Base-by-base conservation (phyloP, 2,329 filamentous ascomycete species). In the Arthrinium puccinioides region DNA sequence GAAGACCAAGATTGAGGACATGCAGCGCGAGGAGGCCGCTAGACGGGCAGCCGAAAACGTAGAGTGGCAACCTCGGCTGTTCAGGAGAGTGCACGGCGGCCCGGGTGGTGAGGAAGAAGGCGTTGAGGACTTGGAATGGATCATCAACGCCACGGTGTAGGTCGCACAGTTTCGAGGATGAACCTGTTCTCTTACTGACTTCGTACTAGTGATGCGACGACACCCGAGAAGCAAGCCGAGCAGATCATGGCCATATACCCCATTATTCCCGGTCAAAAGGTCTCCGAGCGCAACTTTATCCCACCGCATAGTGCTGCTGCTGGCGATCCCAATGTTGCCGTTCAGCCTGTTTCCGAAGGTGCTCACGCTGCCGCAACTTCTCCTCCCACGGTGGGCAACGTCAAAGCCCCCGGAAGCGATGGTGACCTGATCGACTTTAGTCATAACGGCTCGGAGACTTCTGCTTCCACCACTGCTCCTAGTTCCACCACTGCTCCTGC, bases 1-100 rank as follows among this genome's bases (percentile, higher is more conserved):
- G 55, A 98, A 98, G 67, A 89, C 86, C n/a, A 85, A 84, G 57
- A 87, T 98, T 41, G 92, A 98, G 58, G 90, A 97, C 52, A 80
- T 76, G 54, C 92, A 98, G 61, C 76, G 92, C 53, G 82, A 89
- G 45, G 90, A 96, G 55, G 88, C 92, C 2, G 83, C 88, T 14
- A 78, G 78, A 53, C 75, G 92, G 51, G 76, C 76, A 21, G 82
- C 88, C 32, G 80, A 89, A 9, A 83, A 83, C 10, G 67, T 88
- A 7, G 87, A 94, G 45, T 98, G 92, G 92, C 77, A 80, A 23
- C 90, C 92, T 1, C 79, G 81, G 45, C 72, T 97, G 10, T 98
- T 98, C 70, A 76, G 88, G 42, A 66, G 67, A 32, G 83, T 94
- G 9, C 73, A 76, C 30, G 79, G 80, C 18, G 84, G 82, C 2